Conservation (phyloP, 768 basidiomycete genomes). For the Tricholomella constricta region DNA sequence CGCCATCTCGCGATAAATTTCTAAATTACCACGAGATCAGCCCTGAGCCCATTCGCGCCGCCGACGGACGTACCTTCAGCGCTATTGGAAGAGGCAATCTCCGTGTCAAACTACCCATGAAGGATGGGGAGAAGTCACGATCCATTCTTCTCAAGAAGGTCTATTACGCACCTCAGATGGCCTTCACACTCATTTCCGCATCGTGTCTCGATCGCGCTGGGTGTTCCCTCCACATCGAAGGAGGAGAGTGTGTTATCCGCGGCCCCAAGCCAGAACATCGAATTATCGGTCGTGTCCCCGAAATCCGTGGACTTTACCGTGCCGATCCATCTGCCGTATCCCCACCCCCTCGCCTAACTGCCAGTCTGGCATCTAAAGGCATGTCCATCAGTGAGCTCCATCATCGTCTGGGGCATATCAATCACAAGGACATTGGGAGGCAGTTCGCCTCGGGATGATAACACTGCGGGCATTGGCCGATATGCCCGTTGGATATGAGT, state of each 20-base stretch:
- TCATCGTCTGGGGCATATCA: slow-evolving; percentile 35
- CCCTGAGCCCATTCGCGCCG: slow-evolving; percentile 7
- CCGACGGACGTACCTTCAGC: slow-evolving; percentile 17
- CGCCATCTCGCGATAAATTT: background rate
- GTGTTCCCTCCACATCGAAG: slow-evolving; percentile 13
- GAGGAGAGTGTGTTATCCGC: slow-evolving; percentile 25
- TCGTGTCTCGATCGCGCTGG: slow-evolving; percentile 19
- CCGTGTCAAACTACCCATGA: slow-evolving; percentile 24
- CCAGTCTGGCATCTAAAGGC: slow-evolving; percentile 9
- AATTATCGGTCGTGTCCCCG: slow-evolving; percentile 23
- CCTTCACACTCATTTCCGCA: slow-evolving; percentile 32
- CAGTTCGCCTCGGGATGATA: background rate
- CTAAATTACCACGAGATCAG: slow-evolving; percentile 7
- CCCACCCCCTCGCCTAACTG: slow-evolving; percentile 5
- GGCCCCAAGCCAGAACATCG: slow-evolving; percentile 4
- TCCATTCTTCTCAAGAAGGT: no score
- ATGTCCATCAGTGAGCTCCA: slow-evolving; percentile 34
- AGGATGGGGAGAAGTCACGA: slow-evolving; percentile 17
- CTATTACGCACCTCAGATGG: no score
- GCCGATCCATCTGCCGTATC: slow-evolving; percentile 9
- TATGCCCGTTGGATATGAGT: no score
- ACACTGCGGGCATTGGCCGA: no score
- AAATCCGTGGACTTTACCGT: slow-evolving; percentile 27
- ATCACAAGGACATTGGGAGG: slow-evolving; percentile 12
- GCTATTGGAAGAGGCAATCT: slow-evolving; percentile 32